These are phyloP conservation scores for Colletotrichum coccodes DNA, from an alignment of 2,329 filamentous ascomycete genomes.

Conservation along the genomic window DNA sequence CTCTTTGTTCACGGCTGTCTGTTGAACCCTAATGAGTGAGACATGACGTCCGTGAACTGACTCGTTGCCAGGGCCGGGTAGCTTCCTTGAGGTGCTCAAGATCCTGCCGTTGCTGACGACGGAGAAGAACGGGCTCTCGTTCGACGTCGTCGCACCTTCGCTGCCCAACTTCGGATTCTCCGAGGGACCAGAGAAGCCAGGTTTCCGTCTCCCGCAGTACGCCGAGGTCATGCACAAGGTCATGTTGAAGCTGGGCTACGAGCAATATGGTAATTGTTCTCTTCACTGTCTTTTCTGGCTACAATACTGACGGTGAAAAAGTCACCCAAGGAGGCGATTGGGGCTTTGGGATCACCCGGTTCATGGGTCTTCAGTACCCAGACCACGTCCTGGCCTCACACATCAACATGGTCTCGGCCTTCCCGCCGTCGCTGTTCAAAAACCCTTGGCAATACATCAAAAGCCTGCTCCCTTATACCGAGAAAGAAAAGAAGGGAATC, in stretches of 20 bases:
- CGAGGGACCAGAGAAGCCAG: constrained; percentile 46
- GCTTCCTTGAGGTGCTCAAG: constrained; percentile 73
- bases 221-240: constrained; percentile 71
- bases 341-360: constrained; percentile 73
- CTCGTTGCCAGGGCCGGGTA: constrained; percentile 64
- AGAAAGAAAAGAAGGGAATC: constrained; percentile 61
- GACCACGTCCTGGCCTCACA: constrained; percentile 67
- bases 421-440: constrained; percentile 58
- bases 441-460: constrained; percentile 68
- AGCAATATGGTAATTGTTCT: constrained; percentile 58
- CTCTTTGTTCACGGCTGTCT: constrained; percentile 74
- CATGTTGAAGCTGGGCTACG: constrained; percentile 75
- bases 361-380: constrained; percentile 69
- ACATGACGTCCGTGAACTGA: no score
- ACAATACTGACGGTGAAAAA: constrained; percentile 36
- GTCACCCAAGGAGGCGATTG: constrained; percentile 75
- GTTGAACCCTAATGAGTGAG: constrained; percentile 24
- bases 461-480: constrained; percentile 64
- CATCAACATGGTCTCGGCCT: constrained; percentile 63
- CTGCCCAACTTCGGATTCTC: constrained; percentile 65
- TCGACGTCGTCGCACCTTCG: constrained; percentile 68
- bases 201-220: constrained; percentile 46
- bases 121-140: constrained; percentile 50
- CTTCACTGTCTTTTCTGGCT: constrained; percentile 26
- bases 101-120: constrained; percentile 61